Evolutionary conservation across 148 eudicot species (phyloP), one percentile per base, ranked within the genome.

Genomic region (Polygonum aviculare): DNA sequence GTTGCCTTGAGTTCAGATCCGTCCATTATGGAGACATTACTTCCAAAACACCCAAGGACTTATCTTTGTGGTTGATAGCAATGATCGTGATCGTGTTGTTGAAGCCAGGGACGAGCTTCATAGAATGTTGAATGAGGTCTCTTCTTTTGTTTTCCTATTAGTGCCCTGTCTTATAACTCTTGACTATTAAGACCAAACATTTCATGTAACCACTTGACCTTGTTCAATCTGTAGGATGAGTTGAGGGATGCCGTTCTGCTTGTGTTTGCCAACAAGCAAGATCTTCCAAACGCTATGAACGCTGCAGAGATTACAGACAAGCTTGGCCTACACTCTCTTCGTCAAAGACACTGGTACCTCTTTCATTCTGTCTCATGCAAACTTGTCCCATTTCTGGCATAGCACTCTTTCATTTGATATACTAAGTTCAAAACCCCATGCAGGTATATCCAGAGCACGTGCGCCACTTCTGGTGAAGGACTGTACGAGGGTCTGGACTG

Each of bases 101-200:
- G 85, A 72, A 48, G 75, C 75, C 33, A 72, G 35, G 38, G 75
- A 72, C 11, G 83, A 80, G 75, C 79, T 85, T 73, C 87, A 85
- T 50, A 79, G 87, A 82, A 85, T 85, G 87, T 76, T 85, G 82
- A 85, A 85, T 78, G 87, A 85, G 83, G 87, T 82, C 9, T 4
- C 22, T 16, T 40, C 35, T 5, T 36, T 33, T 33, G 31, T 15
- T 14, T 11, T 31, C 14, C 50, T 10, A 10, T 19, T 38, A 69
- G 19, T 15, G 48, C 16, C 31, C 21, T 38, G 47, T 44, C 36
- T 19, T 70, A 44, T 69, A 2, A 69, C 39, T 63, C 9, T 63
- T 12, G 16, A n/a, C 9, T 7, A 52, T 7, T 54, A 54, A 54
- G 22, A 54, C 18, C 18, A 15, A 26, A 15, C 14, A 9, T 11